Percentiles rank a stretch among this genome's conserved stretches.
Conservation (phyloP, 345 rosid genomes). For the Orychophragmus violaceus region DNA sequence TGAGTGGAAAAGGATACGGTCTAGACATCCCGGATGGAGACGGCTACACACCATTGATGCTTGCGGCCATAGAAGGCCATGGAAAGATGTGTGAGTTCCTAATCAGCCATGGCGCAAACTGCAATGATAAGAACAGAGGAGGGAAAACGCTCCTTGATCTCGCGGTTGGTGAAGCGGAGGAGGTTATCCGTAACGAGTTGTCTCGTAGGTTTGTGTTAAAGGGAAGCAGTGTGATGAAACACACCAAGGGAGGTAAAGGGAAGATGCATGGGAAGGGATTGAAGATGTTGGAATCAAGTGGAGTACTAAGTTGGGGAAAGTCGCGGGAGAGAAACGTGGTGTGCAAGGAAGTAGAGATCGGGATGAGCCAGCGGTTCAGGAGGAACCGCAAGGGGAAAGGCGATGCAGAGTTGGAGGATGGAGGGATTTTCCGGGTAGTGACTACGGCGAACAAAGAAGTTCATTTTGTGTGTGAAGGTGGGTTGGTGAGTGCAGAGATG, state of each 20-base stretch:
- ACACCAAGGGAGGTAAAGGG: constrained; percentile 84
- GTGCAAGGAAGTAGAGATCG: constrained; percentile 58
- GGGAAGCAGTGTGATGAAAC: constrained; percentile 59
- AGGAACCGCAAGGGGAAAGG: constrained; percentile 45
- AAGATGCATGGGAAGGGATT: constrained; percentile 54
- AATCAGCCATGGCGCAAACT: constrained; percentile 57
- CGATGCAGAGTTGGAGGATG: constrained; percentile 31
- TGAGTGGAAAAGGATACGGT: constrained; percentile 61
- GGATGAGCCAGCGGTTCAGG: constrained; percentile 49
- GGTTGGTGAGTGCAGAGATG: constrained; percentile 66
- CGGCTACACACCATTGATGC: constrained; percentile 93
- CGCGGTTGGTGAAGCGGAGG: constrained; percentile 45
- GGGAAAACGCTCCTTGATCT: constrained; percentile 73
- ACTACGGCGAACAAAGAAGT: constrained; percentile 68
- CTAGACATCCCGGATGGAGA: constrained; percentile 66
- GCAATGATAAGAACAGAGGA: constrained; percentile 44
- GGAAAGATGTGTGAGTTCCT: constrained; percentile 54
- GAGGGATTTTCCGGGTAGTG: constrained; percentile 67
- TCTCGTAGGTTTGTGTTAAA: constrained; percentile 51
- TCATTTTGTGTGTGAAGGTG: constrained; percentile 78
- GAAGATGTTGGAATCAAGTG: constrained; percentile 47
- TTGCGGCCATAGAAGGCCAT: constrained; percentile 84
- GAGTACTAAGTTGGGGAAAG: constrained; percentile 79
- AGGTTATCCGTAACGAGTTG: constrained; percentile 60
- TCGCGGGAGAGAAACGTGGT: constrained; percentile 55